Percentiles rank a stretch among this genome's conserved stretches.
These are phyloP conservation scores for Tirmania nivea DNA, from an alignment of 495 filamentous ascomycete species.

Conservation along the genomic window DNA sequence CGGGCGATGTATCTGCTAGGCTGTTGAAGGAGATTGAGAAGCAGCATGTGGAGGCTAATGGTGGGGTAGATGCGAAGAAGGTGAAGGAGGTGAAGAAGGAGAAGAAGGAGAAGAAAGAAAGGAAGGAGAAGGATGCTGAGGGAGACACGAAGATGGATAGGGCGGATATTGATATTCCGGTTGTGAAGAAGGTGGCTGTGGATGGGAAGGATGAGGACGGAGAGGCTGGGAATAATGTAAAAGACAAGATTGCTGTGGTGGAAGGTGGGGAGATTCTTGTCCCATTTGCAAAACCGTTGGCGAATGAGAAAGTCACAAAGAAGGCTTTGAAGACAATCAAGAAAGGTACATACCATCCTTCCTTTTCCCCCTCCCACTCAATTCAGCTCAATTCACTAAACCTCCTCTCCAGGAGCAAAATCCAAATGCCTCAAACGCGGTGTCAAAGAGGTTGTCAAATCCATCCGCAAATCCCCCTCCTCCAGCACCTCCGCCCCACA, in stretches of 20 bases:
- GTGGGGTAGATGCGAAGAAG: conserved; percentile 6
- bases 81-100: conserved; percentile 1
- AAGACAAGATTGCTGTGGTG: not conserved
- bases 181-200: not conserved
- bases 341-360: conserved; percentile 43
- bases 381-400: not conserved
- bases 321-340: conserved; percentile 84
- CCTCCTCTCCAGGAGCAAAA: conserved; percentile 45
- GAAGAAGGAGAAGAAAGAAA: conserved; percentile 3
- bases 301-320: conserved; percentile 75
- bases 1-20: not conserved
- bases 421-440: conserved; percentile 84
- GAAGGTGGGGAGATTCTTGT: not conserved
- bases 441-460: conserved; percentile 96
- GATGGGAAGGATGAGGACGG: not conserved
- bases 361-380: not conserved
- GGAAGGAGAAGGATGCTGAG: conserved; percentile 3
- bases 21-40: conserved; percentile 12
- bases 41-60: conserved; percentile 7
- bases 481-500: conserved; percentile 29
- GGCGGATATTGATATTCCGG: not conserved
- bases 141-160: not conserved
- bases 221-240: not conserved
- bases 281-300: conserved; percentile 47
- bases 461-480: conserved; percentile 67